Evolutionary conservation across 2,329 filamentous ascomycete species (phyloP), one percentile per base, ranked within the genome.

Genomic region (Sporothrix brunneoviolacea): DNA sequence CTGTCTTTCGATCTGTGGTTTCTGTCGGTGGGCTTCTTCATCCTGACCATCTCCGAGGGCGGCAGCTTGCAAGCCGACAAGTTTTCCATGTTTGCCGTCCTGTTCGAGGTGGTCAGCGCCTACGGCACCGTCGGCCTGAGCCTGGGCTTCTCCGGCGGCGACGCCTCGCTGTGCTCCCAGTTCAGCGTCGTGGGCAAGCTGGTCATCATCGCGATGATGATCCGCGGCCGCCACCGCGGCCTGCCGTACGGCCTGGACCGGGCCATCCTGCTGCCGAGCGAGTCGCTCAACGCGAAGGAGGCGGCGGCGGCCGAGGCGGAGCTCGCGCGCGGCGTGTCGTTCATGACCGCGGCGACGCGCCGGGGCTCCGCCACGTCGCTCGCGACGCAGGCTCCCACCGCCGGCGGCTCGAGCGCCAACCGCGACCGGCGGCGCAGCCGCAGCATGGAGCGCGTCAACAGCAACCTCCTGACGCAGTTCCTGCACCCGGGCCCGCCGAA

Each of bases 1-100:
- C 78, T 98, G 32, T 95, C 90, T 48, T 98, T 98, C 70, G 93
- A 98, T 68, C 68, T 98, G 67, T 98, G 93, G 93, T 98, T 90
- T 61, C 86, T 98, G 52, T 95, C 95, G 63, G 66, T 97, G 19
- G 93, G 93, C 1, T 82, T 95, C 59, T 98, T 98, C 69, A 80
- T 97, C 64, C 86, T 98, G 61, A 78, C 86, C 54, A 95, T 98
- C 60, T 83, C 87, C 27, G 94, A 98, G 69, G 91, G 90, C 4
- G 51, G 61, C 8, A 80, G 83, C 15, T 73, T 98, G 12, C 73
- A 86, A 62, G 77, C 61, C 3, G 66, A 68, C 28, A 70, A 83
- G 4, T 87, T 90, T 60, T 77, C 80, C 51, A 70, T 88, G 64
- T 91, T 88, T 63, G 70, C 76, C 7, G 72, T 83, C 6, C 74